Evolutionary conservation across 2,329 filamentous ascomycete species (phyloP).

Genomic region (Cladorrhinum sp.): DNA sequence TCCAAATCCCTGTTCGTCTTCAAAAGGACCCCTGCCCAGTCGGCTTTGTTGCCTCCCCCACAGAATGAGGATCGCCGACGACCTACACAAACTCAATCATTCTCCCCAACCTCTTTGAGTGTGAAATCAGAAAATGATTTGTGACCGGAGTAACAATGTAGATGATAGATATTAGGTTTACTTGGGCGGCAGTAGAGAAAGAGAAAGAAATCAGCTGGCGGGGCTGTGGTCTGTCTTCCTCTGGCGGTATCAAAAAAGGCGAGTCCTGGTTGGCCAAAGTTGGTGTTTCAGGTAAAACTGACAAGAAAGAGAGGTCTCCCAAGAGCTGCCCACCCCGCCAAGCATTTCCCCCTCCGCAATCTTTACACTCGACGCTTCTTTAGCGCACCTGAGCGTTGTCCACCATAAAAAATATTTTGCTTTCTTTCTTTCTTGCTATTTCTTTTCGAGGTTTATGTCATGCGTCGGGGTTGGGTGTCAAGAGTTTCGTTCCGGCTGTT

Average conservation of each 20-base stretch:
- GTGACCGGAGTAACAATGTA: background rate
- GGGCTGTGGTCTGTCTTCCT: conserved; percentile 2
- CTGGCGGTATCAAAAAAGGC: background rate
- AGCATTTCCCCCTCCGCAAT: background rate
- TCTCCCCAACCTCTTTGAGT: background rate
- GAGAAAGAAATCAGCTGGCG: background rate
- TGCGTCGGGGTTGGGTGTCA: background rate
- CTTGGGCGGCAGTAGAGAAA: background rate
- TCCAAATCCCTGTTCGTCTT: conserved; percentile 9
- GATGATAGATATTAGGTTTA: background rate
- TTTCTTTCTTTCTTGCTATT: background rate
- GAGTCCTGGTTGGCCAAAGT: conserved; percentile 23
- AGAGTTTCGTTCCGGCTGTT: background rate
- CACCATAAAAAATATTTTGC: background rate
- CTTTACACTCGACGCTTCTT: background rate
- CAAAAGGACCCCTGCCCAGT: conserved; percentile 13
- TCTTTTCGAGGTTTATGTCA: too few species aligned
- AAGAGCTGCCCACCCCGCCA: conserved; percentile 1
- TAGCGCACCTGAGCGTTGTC: background rate
- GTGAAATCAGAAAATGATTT: background rate
- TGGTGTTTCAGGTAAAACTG: conserved; percentile 27
- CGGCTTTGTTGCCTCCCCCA: background rate
- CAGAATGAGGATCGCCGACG: conserved; percentile 5
- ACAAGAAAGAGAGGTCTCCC: background rate
- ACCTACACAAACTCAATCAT: background rate